These are phyloP conservation scores for Fusarium denticulatum DNA, from an alignment of 2,329 filamentous ascomycete species.

Conservation along the genomic window DNA sequence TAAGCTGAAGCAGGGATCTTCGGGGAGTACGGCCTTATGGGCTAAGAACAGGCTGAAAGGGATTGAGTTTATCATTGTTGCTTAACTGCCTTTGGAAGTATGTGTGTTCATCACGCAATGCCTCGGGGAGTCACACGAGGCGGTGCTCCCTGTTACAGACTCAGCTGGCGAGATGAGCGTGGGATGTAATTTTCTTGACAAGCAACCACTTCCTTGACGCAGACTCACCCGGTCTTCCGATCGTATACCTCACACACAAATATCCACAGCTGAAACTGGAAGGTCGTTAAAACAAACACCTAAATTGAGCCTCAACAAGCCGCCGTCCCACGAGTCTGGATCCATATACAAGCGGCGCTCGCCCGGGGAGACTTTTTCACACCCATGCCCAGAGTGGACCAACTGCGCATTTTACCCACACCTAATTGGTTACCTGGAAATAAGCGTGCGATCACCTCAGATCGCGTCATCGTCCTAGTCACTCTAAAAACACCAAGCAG, in stretches of 20 bases:
- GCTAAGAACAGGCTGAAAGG: background rate
- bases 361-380: conserved; percentile 13
- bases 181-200: conserved; percentile 6
- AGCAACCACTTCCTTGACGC: background rate
- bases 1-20: conserved; percentile 5
- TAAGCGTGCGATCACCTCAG: conserved; percentile 41
- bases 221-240: background rate
- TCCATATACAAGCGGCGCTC: conserved; percentile 13
- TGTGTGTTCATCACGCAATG: background rate
- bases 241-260: background rate
- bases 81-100: background rate
- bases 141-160: background rate
- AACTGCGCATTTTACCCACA: background rate
- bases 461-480: conserved; percentile 46
- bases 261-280: conserved; percentile 12
- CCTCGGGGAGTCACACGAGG: conserved; percentile 22
- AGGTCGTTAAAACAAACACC: conserved; percentile 24
- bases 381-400: conserved; percentile 27
- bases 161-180: background rate
- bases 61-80: background rate
- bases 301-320: conserved; percentile 6
- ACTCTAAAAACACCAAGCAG: conserved; percentile 11
- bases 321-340: conserved; percentile 20
- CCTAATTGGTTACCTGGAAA: conserved; percentile 24
- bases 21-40: conserved; percentile 35